Evolutionary conservation across 2,329 filamentous ascomycete genomes (phyloP).

Genomic region (Penicillium sp.): DNA sequence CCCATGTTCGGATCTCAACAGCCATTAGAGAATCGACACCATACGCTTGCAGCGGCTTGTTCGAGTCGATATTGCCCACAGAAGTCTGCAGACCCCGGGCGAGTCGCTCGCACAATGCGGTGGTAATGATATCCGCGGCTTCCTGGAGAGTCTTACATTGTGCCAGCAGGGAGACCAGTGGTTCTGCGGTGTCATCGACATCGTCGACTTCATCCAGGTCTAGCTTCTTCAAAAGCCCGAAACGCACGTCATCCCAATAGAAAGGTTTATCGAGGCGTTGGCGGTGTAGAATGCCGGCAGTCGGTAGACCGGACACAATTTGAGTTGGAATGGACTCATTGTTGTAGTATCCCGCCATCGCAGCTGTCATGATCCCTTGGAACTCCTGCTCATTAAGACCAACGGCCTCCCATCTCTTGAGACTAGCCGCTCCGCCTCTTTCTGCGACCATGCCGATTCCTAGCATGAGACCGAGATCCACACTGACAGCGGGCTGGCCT

Average conservation of each 20-base stretch:
- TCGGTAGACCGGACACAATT: not conserved
- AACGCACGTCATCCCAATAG: not conserved
- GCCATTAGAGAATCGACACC: not conserved
- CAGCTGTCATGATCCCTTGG: not conserved
- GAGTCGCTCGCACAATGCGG: not conserved
- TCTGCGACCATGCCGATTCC: not conserved
- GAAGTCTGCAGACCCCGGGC: not conserved
- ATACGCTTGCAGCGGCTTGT: not conserved
- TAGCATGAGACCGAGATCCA: slow-evolving; percentile 18
- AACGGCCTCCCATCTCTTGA: not conserved
- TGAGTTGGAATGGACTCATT: not conserved
- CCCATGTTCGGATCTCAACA: not conserved
- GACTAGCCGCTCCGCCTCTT: not conserved
- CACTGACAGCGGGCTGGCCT: slow-evolving; percentile 14
- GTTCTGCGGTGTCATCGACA: not conserved
- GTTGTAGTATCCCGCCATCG: not conserved
- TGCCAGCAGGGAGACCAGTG: not conserved
- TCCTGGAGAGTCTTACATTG: not conserved
- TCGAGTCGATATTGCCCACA: not conserved
- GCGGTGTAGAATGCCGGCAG: not conserved
- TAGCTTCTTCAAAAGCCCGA: not conserved
- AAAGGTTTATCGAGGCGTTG: not conserved
- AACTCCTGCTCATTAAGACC: not conserved
- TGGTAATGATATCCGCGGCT: not conserved
- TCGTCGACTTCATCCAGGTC: not conserved